Base-by-base conservation (phyloP, 768 basidiomycete genomes). In the Suillus sp. region DNA sequence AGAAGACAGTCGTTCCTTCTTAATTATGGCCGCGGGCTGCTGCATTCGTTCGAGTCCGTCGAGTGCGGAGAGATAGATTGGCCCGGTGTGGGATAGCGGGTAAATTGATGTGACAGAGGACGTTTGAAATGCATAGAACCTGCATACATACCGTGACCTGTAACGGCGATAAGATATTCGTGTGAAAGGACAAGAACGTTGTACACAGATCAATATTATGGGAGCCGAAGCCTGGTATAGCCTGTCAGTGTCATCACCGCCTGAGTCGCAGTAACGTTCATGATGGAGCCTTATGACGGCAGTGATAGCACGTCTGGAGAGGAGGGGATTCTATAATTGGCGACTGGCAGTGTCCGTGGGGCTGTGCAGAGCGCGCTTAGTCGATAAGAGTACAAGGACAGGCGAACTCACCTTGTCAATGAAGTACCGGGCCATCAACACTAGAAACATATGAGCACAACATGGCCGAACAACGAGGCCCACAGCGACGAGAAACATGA, bases 391-490 rank as follows among this genome's bases (percentile, higher is more conserved):
- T 10, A 38, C 55, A 56, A 56, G 25, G 10, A 34, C 6, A 32
- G 2, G 25, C 1, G 5, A 18, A 6, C 9, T 38, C 38, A 6
- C 18, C 56, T 18, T 37, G 30, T 13, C 9, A 18, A 18, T 51
- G 27, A 22, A 37, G 22, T 27, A 37, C 16, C 25, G 18, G 27
- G 18, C 27, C 47, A 27, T 27, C 13, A 11, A 27, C 25, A 20
- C 38, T 57, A 20, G 9, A 35, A 27, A 18, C 22, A 10, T 0
- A 22, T 25, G 18, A 40, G 56, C 11, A 56, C 55, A 37, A 38
- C 35, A 38, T 38, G 5, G 25, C 37, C 32, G 45, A 55, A 63
- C 65, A 40, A 62, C 63, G 51, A 34, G 50, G 13, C 18, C 54
- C 35, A 61, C 38, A 32, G 25, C 45, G 64, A 64, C 54, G 11